phyloP scores from a whole-genome alignment of 2,329 filamentous ascomycete species.

The Xylaria sp. region DNA sequence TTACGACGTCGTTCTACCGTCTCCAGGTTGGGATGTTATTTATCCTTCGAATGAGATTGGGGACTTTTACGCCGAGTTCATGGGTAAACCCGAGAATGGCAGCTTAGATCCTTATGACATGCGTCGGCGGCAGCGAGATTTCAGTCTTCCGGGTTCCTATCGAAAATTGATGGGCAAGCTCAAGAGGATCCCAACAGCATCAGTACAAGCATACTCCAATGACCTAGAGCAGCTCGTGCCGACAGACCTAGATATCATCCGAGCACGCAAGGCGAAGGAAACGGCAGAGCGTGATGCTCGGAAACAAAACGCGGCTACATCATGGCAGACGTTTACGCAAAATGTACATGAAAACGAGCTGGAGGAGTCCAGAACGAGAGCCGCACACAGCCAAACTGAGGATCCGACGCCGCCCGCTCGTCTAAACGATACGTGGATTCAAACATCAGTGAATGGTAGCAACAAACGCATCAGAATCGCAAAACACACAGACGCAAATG shows the following conservation, averaged over 20 bases:
- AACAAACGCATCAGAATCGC: constrained; percentile 57
- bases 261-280: constrained; percentile 53
- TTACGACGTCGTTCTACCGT: constrained; percentile 89
- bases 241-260: constrained; percentile 82
- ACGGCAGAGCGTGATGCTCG: constrained; percentile 41
- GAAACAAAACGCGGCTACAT: constrained; percentile 33
- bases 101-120: constrained; percentile 84
- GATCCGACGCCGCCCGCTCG: constrained; percentile 42
- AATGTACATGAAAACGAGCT: constrained; percentile 44
- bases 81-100: constrained; percentile 82
- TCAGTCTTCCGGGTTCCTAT: constrained; percentile 89
- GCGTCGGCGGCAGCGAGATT: constrained; percentile 85
- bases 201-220: constrained; percentile 75
- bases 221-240: constrained; percentile 86
- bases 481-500: constrained; percentile 33
- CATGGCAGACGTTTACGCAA: constrained; percentile 45
- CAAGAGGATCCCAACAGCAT: constrained; percentile 70
- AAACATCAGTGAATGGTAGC: constrained; percentile 53
- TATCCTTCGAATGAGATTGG: constrained; percentile 88
- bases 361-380: constrained; percentile 42
- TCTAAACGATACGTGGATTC: constrained; percentile 55
- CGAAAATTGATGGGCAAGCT: constrained; percentile 83
- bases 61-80: constrained; percentile 86
- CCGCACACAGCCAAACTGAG: constrained; percentile 47
- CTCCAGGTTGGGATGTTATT: constrained; percentile 89